These are phyloP conservation scores for Elongisporangium anandrum DNA, from an alignment of 352 stramenopile genomes.

Conservation along the genomic window DNA sequence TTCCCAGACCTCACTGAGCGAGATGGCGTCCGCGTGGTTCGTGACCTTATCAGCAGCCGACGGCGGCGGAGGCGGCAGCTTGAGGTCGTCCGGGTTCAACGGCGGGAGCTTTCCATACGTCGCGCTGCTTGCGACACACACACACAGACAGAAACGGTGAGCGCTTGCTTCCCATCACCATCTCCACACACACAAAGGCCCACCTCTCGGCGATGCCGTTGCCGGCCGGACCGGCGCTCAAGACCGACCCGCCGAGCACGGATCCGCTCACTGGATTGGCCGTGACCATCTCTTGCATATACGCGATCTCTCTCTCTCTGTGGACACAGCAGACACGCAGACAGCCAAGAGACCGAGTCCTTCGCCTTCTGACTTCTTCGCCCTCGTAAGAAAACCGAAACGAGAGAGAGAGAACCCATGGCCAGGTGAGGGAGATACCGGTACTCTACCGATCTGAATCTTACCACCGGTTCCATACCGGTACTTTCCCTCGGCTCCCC, in stretches of 20 bases:
- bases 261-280: conserved; percentile 31
- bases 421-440: neutral
- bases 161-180: neutral
- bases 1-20: conserved; percentile 78
- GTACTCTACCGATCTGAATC: neutral
- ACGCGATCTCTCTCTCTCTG: conserved; percentile 1
- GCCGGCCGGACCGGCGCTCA: conserved; percentile 54
- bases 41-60: conserved; percentile 73
- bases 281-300: conserved; percentile 22
- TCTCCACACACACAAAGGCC: neutral
- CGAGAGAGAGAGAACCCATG: neutral
- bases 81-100: conserved; percentile 83
- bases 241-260: conserved; percentile 56
- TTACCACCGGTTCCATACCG: neutral
- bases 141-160: conserved; percentile 1
- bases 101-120: conserved; percentile 77
- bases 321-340: neutral
- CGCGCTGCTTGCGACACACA: conserved; percentile 19
- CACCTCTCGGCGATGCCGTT: conserved; percentile 48
- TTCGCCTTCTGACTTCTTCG: neutral
- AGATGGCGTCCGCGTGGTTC: conserved; percentile 59
- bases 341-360: neutral
- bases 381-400: neutral
- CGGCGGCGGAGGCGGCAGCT: conserved; percentile 68
- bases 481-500: neutral